Evolutionary conservation across 768 basidiomycete genomes (phyloP).

Genomic region (Russula griseocarnosa): DNA sequence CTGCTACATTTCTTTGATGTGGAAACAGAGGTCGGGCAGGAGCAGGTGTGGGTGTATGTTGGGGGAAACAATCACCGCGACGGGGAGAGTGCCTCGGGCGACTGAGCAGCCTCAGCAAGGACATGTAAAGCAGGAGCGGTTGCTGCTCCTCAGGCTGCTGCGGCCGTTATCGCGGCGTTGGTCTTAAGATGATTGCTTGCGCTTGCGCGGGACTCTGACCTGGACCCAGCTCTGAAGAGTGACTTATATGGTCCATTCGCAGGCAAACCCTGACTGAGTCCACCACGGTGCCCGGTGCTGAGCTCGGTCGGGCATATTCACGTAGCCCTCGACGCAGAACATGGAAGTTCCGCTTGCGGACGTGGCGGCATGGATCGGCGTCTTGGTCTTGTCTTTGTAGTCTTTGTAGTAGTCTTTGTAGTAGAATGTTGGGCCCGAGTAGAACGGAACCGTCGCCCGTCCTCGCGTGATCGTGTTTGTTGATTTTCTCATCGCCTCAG

Average conservation of each 20-base stretch:
- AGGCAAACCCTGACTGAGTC: conserved; percentile 19
- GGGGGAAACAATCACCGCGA: neutral
- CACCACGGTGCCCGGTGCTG: conserved; percentile 18
- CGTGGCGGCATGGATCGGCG: conserved; percentile 4
- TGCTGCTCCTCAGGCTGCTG: neutral
- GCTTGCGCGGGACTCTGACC: conserved; percentile 12
- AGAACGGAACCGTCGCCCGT: no score
- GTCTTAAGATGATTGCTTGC: neutral
- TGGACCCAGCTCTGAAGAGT: conserved; percentile 20
- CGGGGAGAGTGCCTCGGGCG: conserved; percentile 10
- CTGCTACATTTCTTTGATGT: no score
- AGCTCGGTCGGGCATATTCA: conserved; percentile 24
- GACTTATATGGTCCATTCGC: conserved; percentile 24
- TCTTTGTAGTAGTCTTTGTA: no score
- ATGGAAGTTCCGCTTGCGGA: conserved; percentile 17
- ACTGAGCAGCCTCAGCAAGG: conserved; percentile 21
- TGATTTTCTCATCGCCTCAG: no score
- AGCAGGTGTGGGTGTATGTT: no score
- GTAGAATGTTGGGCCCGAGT: neutral
- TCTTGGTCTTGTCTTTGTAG: neutral
- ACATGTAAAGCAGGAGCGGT: conserved; percentile 17
- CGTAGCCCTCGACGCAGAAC: conserved; percentile 25
- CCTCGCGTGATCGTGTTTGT: no score
- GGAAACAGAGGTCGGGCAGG: no score
- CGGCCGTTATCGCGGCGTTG: no score